Evolutionary conservation across 768 basidiomycete species (phyloP), one percentile per base, ranked within the genome.

Genomic region (Scleroderma citrinum): DNA sequence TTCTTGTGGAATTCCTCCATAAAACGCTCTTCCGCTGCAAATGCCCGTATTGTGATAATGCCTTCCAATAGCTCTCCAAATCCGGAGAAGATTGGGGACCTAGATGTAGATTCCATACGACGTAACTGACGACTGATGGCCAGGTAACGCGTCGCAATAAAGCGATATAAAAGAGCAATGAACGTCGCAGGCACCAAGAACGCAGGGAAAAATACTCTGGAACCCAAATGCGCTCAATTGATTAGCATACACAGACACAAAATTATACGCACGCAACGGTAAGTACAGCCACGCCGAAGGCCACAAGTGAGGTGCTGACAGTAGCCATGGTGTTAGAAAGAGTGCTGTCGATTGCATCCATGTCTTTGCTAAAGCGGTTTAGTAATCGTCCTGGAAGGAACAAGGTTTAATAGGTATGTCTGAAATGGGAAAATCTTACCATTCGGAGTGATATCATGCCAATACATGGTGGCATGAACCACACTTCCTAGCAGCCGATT

Each of bases 11-110:
- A 68, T 50, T 76, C 77, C 47, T 87, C 77, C 56, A 93, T 69
- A 74, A 97, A 95, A 4, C 79, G 71, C 35, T 70, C 69, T 61
- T 95, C 92, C 0, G 82, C 85, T 1, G 87, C 84, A 69, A 95
- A 97, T 0, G 93, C 93, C 49, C 93, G 79, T 36, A 95, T 87
- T 5, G 92, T 92, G n/a, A 92, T 87, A 39, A 94, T 88, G 20
- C 92, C 92, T 45, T 92, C 87, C 17, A 95, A 65, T 10, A 93
- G 67, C 59, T 92, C 90, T 12, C 80, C 80, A 54, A 91, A 92
- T 47, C 84, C 86, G 6, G 85, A 85, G 67, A 85, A 90, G 53
- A 91, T 90, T 0, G 91, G 87, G 0, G 86, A 88, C 13, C 89
- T 76, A 1, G 85, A 80, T 57, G 90, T 94, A 1, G 90, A 89